Evolutionary conservation across 768 basidiomycete genomes (phyloP).

Genomic region (Pleurotus citrinopileatus): DNA sequence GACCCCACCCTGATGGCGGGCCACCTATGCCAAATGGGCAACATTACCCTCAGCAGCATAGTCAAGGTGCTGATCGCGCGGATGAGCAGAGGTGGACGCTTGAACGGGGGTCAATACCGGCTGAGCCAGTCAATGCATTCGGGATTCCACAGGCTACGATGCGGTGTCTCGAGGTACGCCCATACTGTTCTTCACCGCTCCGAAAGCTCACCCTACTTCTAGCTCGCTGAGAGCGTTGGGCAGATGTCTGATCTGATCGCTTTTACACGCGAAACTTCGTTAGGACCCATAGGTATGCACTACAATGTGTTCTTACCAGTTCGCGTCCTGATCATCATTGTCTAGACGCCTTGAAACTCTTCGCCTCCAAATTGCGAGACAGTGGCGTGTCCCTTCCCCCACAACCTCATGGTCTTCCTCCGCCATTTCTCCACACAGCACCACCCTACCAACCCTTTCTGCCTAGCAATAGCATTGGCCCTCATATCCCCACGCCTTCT

Average conservation of each 20-base stretch:
- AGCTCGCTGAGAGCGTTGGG: constrained; percentile 81
- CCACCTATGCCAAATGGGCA: constrained; percentile 23
- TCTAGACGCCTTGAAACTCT: constrained; percentile 40
- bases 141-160: constrained; percentile 88
- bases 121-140: constrained; percentile 84
- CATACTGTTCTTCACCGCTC: neutral
- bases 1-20: constrained; percentile 31
- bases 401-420: constrained; percentile 21
- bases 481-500: constrained; percentile 49
- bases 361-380: constrained; percentile 37
- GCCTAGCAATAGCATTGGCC: constrained; percentile 22
- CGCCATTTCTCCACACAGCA: constrained; percentile 18
- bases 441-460: constrained; percentile 19
- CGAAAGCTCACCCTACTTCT: constrained; percentile 10
- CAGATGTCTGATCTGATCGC: constrained; percentile 78
- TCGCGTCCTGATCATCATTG: constrained; percentile 13
- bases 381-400: constrained; percentile 10
- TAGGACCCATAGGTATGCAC: constrained; percentile 66
- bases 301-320: constrained; percentile 13
- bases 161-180: constrained; percentile 77
- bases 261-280: constrained; percentile 48
- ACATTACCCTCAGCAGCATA: constrained; percentile 20
- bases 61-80: constrained; percentile 58
- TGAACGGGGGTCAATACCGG: constrained; percentile 64
- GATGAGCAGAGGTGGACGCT: constrained; percentile 65